These are phyloP conservation scores for Penicillium sp. DNA, from an alignment of 2,329 filamentous ascomycete species.

Conservation along the genomic window DNA sequence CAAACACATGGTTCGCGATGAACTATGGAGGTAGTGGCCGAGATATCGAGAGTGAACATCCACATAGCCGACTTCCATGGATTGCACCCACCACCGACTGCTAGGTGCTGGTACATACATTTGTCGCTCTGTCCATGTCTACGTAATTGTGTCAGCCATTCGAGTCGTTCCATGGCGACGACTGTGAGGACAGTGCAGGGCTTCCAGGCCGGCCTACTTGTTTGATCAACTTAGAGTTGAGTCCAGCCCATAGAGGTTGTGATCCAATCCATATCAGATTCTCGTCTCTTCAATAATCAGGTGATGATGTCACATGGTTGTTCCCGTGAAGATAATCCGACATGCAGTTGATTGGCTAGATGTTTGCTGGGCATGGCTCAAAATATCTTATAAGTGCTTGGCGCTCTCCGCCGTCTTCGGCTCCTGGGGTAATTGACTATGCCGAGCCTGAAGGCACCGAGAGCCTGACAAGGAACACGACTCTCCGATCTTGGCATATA, in stretches of 20 bases:
- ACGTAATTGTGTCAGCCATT: too few species aligned
- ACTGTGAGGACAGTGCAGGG: background rate
- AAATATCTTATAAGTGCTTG: background rate
- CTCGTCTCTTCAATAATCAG: background rate
- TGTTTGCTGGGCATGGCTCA: background rate
- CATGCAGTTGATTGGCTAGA: background rate
- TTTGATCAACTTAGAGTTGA: background rate
- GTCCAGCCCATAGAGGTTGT: background rate
- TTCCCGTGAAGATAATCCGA: too few species aligned
- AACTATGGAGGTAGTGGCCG: background rate
- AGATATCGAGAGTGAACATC: background rate
- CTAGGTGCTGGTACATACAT: too few species aligned
- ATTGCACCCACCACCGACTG: background rate
- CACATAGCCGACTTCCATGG: background rate
- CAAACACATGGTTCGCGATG: background rate
- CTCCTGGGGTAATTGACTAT: background rate
- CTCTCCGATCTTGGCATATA: slow-evolving; percentile 1
- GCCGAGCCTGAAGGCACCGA: background rate
- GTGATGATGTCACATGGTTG: slow-evolving; percentile 7
- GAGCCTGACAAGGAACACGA: background rate
- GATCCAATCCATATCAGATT: background rate
- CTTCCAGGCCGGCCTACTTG: background rate
- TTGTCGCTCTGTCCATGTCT: too few species aligned
- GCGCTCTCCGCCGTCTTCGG: background rate
- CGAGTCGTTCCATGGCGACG: background rate